Conservation (phyloP, 2,329 filamentous ascomycete species). For the Plenodomus lindquistii region DNA sequence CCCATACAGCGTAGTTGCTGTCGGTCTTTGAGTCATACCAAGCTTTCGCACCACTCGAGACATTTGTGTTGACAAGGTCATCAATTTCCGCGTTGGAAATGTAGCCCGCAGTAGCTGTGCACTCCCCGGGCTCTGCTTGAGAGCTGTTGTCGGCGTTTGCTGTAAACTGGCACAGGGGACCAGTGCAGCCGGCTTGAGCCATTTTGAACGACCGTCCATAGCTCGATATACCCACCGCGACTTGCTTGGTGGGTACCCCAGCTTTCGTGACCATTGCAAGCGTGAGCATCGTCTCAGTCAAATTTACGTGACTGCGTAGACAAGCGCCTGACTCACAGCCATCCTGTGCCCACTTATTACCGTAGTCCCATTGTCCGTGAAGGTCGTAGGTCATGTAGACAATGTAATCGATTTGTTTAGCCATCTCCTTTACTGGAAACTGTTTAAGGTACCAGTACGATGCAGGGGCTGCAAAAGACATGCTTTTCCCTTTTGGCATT, state of each 20-base stretch:
- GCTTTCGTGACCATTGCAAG: constrained; percentile 47
- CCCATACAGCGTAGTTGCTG: constrained; percentile 20
- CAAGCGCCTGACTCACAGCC: constrained; percentile 39
- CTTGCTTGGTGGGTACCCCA: constrained; percentile 30
- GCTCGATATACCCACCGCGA: constrained; percentile 39
- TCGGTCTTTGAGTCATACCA: not conserved
- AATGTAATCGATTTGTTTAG: constrained; percentile 29
- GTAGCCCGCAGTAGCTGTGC: constrained; percentile 46
- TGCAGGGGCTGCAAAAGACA: constrained; percentile 32
- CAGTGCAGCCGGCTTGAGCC: constrained; percentile 14
- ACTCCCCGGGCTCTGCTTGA: constrained; percentile 35
- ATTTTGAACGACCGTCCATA: constrained; percentile 45
- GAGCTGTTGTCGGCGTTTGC: constrained; percentile 15
- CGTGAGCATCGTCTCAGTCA: constrained; percentile 40
- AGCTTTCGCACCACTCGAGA: not conserved
- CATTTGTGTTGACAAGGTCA: constrained; percentile 12
- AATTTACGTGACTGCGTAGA: constrained; percentile 43
- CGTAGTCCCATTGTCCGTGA: constrained; percentile 49
- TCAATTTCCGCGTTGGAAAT: constrained; percentile 47
- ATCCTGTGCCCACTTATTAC: constrained; percentile 30
- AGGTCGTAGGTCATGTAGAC: constrained; percentile 44
- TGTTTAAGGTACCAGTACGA: constrained; percentile 35
- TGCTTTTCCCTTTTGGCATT: constrained; percentile 6
- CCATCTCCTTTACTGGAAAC: constrained; percentile 29
- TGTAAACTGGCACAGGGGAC: not conserved